phyloP scores from a whole-genome alignment of 2,329 filamentous ascomycete species.

The Curvularia lunata region DNA sequence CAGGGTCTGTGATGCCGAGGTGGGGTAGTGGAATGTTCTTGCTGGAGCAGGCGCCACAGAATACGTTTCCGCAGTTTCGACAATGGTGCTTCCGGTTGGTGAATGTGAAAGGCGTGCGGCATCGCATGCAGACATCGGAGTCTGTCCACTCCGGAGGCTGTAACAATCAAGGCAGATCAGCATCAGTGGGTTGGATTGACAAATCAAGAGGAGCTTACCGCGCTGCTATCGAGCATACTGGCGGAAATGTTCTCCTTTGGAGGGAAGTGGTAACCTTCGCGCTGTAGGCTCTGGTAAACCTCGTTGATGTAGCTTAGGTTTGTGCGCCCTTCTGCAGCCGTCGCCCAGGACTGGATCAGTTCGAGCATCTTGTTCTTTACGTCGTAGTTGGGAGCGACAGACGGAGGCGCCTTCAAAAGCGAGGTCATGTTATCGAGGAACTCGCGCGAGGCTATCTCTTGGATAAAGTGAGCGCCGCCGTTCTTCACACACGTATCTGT shows the following conservation, averaged over 20 bases:
- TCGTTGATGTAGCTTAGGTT: constrained; percentile 87
- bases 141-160: constrained; percentile 97
- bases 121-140: constrained; percentile 98
- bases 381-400: constrained; percentile 77
- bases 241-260: constrained; percentile 86
- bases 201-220: constrained; percentile 64
- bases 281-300: constrained; percentile 81
- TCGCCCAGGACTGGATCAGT: constrained; percentile 91
- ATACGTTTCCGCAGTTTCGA: constrained; percentile 96
- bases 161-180: constrained; percentile 8
- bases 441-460: constrained; percentile 93
- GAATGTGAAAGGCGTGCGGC: constrained; percentile 92
- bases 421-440: constrained; percentile 98
- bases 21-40: constrained; percentile 89
- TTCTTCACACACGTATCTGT: constrained; percentile 99
- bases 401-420: constrained; percentile 79
- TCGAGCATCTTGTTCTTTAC: constrained; percentile 92
- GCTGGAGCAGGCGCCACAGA: constrained; percentile 92
- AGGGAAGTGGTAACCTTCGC: constrained; percentile 87
- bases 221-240: constrained; percentile 97
- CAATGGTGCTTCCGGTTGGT: constrained; percentile 99
- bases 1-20: constrained; percentile 87
- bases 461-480: constrained; percentile 91
- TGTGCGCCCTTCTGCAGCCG: constrained; percentile 81
- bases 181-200: neutral